These are phyloP conservation scores for Raddia guianensis DNA, from an alignment of 176 grass and related monocot species.

Conservation along the genomic window DNA sequence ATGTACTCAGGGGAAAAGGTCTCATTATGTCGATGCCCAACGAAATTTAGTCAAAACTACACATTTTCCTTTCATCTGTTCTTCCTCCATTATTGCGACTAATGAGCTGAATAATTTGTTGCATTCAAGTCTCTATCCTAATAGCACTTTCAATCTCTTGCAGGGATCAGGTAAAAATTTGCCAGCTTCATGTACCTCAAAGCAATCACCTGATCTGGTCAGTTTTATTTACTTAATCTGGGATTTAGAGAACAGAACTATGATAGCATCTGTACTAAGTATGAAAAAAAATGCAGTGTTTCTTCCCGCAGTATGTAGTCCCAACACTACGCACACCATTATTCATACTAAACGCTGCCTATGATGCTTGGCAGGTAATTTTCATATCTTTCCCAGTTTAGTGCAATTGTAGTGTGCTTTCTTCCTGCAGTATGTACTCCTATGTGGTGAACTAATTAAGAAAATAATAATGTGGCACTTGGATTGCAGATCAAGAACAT, in stretches of 20 bases:
- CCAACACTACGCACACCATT: conserved; percentile 61
- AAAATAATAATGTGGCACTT: not conserved
- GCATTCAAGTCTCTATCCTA: conserved; percentile 2
- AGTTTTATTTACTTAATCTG: conserved; percentile 30
- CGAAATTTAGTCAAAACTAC: not conserved
- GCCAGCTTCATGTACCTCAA: conserved; percentile 61
- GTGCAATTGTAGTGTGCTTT: not conserved
- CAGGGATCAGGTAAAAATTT: conserved; percentile 61
- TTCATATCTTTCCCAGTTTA: conserved; percentile 23
- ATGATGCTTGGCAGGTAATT: conserved; percentile 81
- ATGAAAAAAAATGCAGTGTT: conserved; percentile 59
- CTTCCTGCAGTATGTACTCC: not conserved
- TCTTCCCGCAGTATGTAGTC: conserved; percentile 83
- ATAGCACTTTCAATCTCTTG: conserved; percentile 19
- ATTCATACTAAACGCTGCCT: conserved; percentile 83
- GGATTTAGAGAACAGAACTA: not conserved
- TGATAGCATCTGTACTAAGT: conserved; percentile 32
- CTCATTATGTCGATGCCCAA: not conserved
- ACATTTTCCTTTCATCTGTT: not conserved
- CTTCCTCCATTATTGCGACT: not conserved
- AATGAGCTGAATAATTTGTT: not conserved
- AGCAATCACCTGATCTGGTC: conserved; percentile 49
- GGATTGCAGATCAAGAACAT: conserved; percentile 78
- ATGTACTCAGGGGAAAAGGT: too few species aligned
- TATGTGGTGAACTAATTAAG: not conserved